Evolutionary conservation across 2,329 filamentous ascomycete genomes (phyloP), one percentile per base, ranked within the genome.

Genomic region (Calonectria hongkongensis): DNA sequence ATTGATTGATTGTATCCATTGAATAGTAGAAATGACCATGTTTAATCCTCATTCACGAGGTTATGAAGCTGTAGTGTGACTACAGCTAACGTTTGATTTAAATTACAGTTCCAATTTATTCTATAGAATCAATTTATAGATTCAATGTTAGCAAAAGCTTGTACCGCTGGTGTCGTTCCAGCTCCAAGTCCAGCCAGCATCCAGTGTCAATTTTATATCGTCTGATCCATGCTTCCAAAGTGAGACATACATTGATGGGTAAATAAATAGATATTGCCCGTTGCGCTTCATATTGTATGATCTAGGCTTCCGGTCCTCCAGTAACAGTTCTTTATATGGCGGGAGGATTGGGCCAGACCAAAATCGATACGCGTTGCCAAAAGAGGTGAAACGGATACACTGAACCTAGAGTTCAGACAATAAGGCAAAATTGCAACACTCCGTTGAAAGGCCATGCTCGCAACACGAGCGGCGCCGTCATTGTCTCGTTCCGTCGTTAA

Each of bases 401-500:
- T 13, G 9, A 48, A 48, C 25, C 45, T 25, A 13, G 2, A 18
- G 45, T 48, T 48, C n/a, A 48, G n/a, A 13, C 10, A 25, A 48
- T 48, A 48, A 25, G 7, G 45, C 45, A 18, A n/a, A 25, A 25
- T 9, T 25, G 21, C n/a, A 48, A 25, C 45, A 25, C 45, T 48
- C 45, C 45, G 2, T 12, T 48, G 45, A n/a, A 25, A 48, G n/a
- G 21, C 18, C n/a, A 68, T 66, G 60, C 73, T 73, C 71, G 58
- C 69, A 63, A 68, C 66, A 51, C 68, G 68, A 70, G 73, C 62
- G 66, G 51, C 48, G 68, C 48, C 8, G 30, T 30, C 13, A 18
- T 47, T 45, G 27, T 41, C 39, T 72, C 47, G 58, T 74, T 18
- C 8, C 71, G 12, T 2, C 36, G 7, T 54, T 30, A 30, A 10